Evolutionary conservation across 768 basidiomycete species (phyloP).

Genomic region (Mycena metata): DNA sequence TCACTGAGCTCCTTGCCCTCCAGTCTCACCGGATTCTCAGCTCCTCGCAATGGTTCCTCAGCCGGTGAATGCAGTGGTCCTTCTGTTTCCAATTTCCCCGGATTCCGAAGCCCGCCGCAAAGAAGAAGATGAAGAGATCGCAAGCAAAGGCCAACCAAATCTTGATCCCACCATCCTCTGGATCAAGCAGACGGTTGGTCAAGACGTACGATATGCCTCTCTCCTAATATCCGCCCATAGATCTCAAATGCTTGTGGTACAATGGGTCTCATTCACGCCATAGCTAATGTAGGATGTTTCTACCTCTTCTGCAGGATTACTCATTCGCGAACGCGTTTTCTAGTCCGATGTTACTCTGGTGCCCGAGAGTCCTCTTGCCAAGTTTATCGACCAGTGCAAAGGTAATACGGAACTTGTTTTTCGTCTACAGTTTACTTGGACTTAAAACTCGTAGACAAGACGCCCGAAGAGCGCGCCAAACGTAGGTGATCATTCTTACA

Average conservation of each 20-base stretch:
- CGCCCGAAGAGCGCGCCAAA: conserved; percentile 80
- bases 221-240: conserved; percentile 50
- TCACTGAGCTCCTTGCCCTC: too few species aligned
- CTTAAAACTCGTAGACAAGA: conserved; percentile 60
- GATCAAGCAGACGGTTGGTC: conserved; percentile 89
- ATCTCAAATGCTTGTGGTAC: conserved; percentile 91
- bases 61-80: conserved; percentile 86
- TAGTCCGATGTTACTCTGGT: conserved; percentile 70
- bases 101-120: conserved; percentile 63
- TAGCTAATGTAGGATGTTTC: conserved; percentile 75
- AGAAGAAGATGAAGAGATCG: conserved; percentile 72
- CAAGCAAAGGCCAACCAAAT: conserved; percentile 56
- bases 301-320: not conserved
- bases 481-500: conserved; percentile 27
- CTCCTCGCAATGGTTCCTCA: conserved; percentile 77
- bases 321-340: not conserved
- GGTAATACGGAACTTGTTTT: conserved; percentile 49
- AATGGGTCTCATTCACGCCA: conserved; percentile 86
- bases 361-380: conserved; percentile 71
- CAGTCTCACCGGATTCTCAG: conserved; percentile 49
- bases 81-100: conserved; percentile 84
- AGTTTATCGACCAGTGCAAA: conserved; percentile 76
- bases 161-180: conserved; percentile 81
- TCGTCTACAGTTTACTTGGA: not conserved
- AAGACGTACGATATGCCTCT: not conserved